A percentile compares a stretch with the other conserved stretches of the same genome.
These are phyloP conservation scores for Triticum aestivum DNA, from an alignment of 176 grass and related monocot species.

Conservation along the genomic window DNA sequence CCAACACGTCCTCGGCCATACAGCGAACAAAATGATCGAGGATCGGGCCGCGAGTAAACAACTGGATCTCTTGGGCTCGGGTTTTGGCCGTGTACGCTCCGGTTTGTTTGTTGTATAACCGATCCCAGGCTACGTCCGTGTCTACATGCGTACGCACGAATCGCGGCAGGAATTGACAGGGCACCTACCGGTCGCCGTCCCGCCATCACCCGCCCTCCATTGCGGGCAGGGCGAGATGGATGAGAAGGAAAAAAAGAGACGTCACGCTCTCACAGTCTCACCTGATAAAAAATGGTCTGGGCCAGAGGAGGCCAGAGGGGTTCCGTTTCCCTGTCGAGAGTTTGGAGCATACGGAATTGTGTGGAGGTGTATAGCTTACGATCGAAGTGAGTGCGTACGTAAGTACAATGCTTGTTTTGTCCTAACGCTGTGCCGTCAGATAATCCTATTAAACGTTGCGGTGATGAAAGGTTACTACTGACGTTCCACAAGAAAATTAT, in stretches of 20 bases:
- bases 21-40: background rate
- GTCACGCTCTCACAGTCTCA: background rate
- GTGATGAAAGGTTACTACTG: background rate
- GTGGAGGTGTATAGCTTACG: background rate
- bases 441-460: background rate
- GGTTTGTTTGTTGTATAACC: background rate
- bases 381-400: background rate
- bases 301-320: background rate
- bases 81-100: background rate
- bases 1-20: background rate
- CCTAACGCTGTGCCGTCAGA: background rate
- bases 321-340: background rate
- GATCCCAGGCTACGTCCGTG: background rate
- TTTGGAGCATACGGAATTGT: slow-evolving; percentile 14
- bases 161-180: slow-evolving; percentile 33
- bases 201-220: background rate
- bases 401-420: background rate
- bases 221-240: background rate
- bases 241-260: background rate
- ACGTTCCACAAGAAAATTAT: background rate
- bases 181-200: slow-evolving; percentile 28
- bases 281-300: background rate
- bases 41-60: background rate
- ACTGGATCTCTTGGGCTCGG: background rate
- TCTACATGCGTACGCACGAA: slow-evolving; percentile 16